Base-by-base conservation (phyloP, 768 basidiomycete species). In the Tricholoma hemisulphureum region DNA sequence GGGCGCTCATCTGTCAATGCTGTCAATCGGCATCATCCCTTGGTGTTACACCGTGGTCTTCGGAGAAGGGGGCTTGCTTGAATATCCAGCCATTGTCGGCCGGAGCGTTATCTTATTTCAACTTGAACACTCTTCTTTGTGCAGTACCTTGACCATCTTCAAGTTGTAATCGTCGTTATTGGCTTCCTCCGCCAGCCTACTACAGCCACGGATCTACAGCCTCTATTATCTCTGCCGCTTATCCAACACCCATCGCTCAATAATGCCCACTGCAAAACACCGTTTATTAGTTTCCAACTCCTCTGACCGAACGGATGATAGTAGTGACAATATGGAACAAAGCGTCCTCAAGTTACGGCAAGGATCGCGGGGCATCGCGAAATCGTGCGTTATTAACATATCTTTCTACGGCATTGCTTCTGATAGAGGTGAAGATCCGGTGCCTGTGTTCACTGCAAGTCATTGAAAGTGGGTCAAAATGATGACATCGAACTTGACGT, bases 381-480 rank as follows among this genome's bases (percentile, higher is more conserved):
- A 66, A 59, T 66, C 65, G 67, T 68, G 51, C 49, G 67, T 59
- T n/a, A 31, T 37, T 5, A 21, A 23, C 24, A 21, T 28, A 14
- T 13, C 24, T 37, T 24, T 29, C n/a, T 18, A 16, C 13, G 10
- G 2, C 11, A 32, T 6, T 32, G 8, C 20, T 35, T 21, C 14
- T 39, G 9, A 53, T 10, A n/a, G 39, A 45, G 31, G 23, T 51
- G 14, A 48, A 83, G 83, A 31, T 72, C 77, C 53, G 79, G 81
- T 23, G 83, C 82, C 28, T 83, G 83, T 67, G 77, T 80, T 24
- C 80, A 83, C 57, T 84, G 83, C 68, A 83, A 84, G 68, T 80
- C 80, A 6, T 73, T 83, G 43, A 84, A 83, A 68, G 83, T 81
- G 50, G 46, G 70, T 62, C 24, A 20, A 35, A n/a, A n/a, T n/a